Base-by-base conservation (phyloP, 768 basidiomycete species). In the Suillus ampliporus region DNA sequence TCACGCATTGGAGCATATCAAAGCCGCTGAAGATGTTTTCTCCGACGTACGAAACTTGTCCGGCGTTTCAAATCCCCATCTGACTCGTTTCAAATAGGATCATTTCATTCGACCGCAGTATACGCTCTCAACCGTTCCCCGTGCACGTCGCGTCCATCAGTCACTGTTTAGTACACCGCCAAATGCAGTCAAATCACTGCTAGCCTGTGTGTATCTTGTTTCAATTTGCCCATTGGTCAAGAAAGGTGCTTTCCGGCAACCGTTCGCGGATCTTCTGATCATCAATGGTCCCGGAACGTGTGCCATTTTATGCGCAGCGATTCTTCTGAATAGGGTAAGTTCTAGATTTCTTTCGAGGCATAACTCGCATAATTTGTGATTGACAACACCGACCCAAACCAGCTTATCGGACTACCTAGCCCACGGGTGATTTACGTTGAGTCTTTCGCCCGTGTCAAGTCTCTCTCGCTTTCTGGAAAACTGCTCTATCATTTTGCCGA, bases 281-380 rank as follows among this genome's bases (percentile, higher is more conserved):
- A 76, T 99, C 34, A 99, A 99, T 74, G 97, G 97, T 2, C 97
- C 97, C 0, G 97, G 97, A 17, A 98, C 97, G 7, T 96, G 94
- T 72, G 86, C 96, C 38, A 79, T 90, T 6, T 80, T 99, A 7
- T 93, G 90, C 62, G 62, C 84, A 17, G 87, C 91, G 1, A 83
- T 87, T 15, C 89, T 87, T 71, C 61, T 94, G 47, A 90, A 89
- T 67, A 87, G 85, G 75, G 95, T 92, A 72, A 67, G 86, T 78
- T 15, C 48, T 54, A 44, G 5, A 61, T 56, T 23, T 40, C 37
- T 26, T 56, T 11, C 23, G 10, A 56, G 23, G 11, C 17, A 26
- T 56, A 14, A 21, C 37, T 56, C 17, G 38, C 54, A 56, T 56
- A 13, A 56, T 56, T 51, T 50, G 23, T 34, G 54, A 61, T 68